Base-by-base conservation (phyloP, 2,329 filamentous ascomycete species). In the Thelonectria rubi region DNA sequence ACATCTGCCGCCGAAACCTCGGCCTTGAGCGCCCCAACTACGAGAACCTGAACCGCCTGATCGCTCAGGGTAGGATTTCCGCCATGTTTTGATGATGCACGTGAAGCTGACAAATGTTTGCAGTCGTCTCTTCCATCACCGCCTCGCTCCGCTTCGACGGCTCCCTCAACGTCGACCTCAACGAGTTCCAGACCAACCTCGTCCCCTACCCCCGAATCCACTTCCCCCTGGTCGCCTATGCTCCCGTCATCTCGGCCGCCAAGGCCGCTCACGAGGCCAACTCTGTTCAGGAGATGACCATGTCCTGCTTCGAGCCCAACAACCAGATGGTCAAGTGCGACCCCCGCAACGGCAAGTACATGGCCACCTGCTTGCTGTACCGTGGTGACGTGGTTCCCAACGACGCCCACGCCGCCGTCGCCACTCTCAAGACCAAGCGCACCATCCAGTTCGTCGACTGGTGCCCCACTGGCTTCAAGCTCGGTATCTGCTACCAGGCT, bases 241-340 rank as follows among this genome's bases (percentile, higher is more conserved):
- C 95, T 46, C 94, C 94, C 65, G 92, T 99, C 76, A 89, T 98
- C 80, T 97, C 94, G 66, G 91, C 93, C 66, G 91, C 92, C 79
- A 97, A 97, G 89, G 93, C 94, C 73, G 91, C 93, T 62, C 94
- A 99, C 85, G 94, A 99, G 86, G 90, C 94, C 86, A 97, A 97
- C 89, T 95, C 92, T 26, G 94, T 98, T 70, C 91, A 93, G 82
- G 95, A 98, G 86, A 97, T 98, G 85, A 96, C 93, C 81, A 96
- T 94, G 89, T 92, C 92, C 70, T 98, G 94, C 90, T 99, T 99
- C 84, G 94, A 99, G 88, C 93, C 94, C 74, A 92, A 97, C 89
- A 97, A 97, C 89, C 94, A 99, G 90, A 99, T 99, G 94, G 94
- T 99, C 80, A 97, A 97, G 88, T 99, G 94, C 78, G 95, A 99